These are phyloP conservation scores for Beauveria varroae DNA, from an alignment of 2,329 filamentous ascomycete genomes.

Conservation along the genomic window DNA sequence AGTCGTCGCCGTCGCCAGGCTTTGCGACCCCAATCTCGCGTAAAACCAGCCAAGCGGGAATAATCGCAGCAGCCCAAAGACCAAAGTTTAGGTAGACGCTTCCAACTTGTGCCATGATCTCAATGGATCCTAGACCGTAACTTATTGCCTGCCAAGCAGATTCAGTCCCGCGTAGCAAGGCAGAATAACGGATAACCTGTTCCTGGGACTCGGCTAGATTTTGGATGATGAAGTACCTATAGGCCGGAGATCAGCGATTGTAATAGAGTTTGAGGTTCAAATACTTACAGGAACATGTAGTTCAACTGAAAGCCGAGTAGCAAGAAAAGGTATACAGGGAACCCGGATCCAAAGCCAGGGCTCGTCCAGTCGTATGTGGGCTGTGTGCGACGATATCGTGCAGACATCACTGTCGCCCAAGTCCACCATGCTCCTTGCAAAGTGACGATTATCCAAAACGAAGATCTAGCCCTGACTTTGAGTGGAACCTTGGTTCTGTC, in stretches of 20 bases:
- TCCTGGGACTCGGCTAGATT: constrained; percentile 54
- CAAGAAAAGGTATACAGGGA: constrained; percentile 61
- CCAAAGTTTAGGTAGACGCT: constrained; percentile 64
- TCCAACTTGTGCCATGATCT: constrained; percentile 56
- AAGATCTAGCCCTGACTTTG: constrained; percentile 43
- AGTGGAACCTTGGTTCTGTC: constrained; percentile 50
- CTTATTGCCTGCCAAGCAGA: constrained; percentile 67
- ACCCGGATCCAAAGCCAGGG: constrained; percentile 56
- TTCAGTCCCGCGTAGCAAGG: constrained; percentile 61
- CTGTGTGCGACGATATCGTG: constrained; percentile 46
- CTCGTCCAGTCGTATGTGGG: constrained; percentile 61
- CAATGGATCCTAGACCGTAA: constrained; percentile 58
- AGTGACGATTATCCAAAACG: constrained; percentile 46
- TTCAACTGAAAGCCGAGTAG: constrained; percentile 64
- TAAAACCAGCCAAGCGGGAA: constrained; percentile 61
- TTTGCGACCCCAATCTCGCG: constrained; percentile 40
- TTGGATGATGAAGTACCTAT: constrained; percentile 61
- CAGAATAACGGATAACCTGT: constrained; percentile 61
- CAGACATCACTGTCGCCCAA: constrained; percentile 60
- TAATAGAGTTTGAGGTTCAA: background rate
- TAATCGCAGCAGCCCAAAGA: constrained; percentile 56
- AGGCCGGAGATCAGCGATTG: background rate
- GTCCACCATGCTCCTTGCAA: constrained; percentile 65
- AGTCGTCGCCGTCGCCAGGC: background rate
- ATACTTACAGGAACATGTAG: constrained; percentile 58